Evolutionary conservation across 306 rosid genomes (phyloP).

Genomic region (Leucaena leucocephala): DNA sequence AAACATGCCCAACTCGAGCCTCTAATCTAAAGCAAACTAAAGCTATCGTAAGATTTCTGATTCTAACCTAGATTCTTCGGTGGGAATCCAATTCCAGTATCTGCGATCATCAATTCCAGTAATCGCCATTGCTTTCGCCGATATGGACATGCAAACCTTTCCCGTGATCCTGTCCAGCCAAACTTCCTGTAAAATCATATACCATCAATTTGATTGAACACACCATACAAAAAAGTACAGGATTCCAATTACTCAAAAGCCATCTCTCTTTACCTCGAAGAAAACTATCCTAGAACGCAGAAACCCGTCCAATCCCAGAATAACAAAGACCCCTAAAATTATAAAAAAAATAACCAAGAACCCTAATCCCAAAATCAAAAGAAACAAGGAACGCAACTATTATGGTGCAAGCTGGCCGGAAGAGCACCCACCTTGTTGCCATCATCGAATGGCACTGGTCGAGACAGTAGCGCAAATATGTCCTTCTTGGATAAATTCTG

Average conservation of each 20-base stretch:
- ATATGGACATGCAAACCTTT: conserved; percentile 49
- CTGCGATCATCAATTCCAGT: conserved; percentile 63
- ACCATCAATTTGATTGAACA: conserved; percentile 19
- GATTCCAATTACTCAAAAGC: conserved; percentile 30
- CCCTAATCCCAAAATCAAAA: conserved; percentile 14
- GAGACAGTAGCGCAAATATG: conserved; percentile 70
- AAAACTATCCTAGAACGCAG: conserved; percentile 8
- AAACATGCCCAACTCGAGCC: neutral
- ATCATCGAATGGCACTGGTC: conserved; percentile 60
- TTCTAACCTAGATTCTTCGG: conserved; percentile 73
- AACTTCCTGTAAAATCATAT: conserved; percentile 22
- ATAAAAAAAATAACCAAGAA: neutral
- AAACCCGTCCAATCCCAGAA: neutral
- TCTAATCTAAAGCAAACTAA: conserved; percentile 13
- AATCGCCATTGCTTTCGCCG: conserved; percentile 60
- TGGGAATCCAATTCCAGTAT: conserved; percentile 75
- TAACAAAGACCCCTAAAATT: neutral
- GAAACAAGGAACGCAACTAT: neutral
- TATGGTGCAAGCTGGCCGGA: neutral
- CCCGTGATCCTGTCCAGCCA: conserved; percentile 68
- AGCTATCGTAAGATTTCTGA: neutral
- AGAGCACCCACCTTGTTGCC: conserved; percentile 64
- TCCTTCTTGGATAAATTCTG: conserved; percentile 69
- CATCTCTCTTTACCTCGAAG: conserved; percentile 47
- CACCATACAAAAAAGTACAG: neutral